Conservation (phyloP, 805 yeast species). For the Saccharomycopsis schoenii region DNA sequence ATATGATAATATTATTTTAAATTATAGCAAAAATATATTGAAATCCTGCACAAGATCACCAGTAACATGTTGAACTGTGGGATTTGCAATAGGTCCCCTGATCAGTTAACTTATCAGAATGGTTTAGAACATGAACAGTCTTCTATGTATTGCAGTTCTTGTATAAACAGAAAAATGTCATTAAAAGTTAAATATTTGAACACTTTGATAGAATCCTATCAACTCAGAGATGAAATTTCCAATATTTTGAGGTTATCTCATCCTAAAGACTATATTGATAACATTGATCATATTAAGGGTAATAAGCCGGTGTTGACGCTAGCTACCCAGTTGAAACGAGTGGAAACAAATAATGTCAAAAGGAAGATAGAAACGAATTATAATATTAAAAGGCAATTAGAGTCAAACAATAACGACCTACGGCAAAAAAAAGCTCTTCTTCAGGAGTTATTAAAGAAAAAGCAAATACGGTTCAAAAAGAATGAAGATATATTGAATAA, state of each 20-base stretch:
- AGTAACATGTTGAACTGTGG: constrained; percentile 5
- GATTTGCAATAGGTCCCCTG: constrained; percentile 10
- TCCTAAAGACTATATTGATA: not conserved
- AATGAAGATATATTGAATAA: not conserved
- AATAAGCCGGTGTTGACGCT: not conserved
- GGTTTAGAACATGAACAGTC: not conserved
- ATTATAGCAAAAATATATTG: not conserved
- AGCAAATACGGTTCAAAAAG: not conserved
- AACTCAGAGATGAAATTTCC: not conserved
- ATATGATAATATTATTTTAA: not conserved
- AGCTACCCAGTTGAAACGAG: not conserved
- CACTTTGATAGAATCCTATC: not conserved
- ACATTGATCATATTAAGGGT: not conserved
- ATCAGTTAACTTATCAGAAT: constrained; percentile 1
- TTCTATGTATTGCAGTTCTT: constrained; percentile 9
- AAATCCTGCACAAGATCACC: not conserved
- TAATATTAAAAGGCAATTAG: not conserved
- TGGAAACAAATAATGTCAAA: not conserved
- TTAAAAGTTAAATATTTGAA: constrained; percentile 6
- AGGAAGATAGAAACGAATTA: not conserved
- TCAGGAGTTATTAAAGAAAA: constrained; percentile 2
- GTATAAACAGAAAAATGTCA: constrained; percentile 2
- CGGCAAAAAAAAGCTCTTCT: not conserved
- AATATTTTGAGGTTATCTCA: not conserved
- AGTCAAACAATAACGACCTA: not conserved